Percentiles rank a stretch among this genome's conserved stretches.
These are phyloP conservation scores for Ambrosiella beaveri DNA, from an alignment of 2,329 filamentous ascomycete species.

Conservation along the genomic window DNA sequence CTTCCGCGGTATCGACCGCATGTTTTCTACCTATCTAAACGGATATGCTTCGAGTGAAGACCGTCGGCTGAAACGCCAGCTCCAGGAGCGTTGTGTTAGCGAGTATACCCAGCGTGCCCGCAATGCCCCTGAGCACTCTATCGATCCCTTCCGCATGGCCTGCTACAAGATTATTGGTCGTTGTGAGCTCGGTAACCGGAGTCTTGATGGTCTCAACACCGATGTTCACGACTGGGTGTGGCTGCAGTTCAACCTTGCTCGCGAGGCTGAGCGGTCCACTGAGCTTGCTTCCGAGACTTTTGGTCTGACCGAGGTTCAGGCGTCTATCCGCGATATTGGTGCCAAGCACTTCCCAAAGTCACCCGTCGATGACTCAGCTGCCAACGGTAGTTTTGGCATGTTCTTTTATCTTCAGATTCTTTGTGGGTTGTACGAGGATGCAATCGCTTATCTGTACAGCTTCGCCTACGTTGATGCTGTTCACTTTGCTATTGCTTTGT, in stretches of 20 bases:
- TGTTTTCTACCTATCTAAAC: slow-evolving; percentile 74
- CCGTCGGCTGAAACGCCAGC: slow-evolving; percentile 55
- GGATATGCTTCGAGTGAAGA: slow-evolving; percentile 65
- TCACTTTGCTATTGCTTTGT: slow-evolving; percentile 80
- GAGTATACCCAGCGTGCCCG: slow-evolving; percentile 76
- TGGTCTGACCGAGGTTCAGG: slow-evolving; percentile 51
- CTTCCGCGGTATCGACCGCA: slow-evolving; percentile 80
- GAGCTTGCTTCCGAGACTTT: slow-evolving; percentile 51
- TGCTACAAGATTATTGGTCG: slow-evolving; percentile 96
- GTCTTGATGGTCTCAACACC: slow-evolving; percentile 43
- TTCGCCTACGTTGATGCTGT: slow-evolving; percentile 88
- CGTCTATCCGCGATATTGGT: slow-evolving; percentile 73
- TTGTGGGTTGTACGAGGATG: slow-evolving; percentile 85
- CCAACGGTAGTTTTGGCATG: slow-evolving; percentile 62
- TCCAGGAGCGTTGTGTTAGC: slow-evolving; percentile 75
- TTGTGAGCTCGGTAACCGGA: slow-evolving; percentile 48
- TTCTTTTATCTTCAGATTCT: slow-evolving; percentile 88
- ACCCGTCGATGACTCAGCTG: slow-evolving; percentile 43
- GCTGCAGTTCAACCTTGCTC: slow-evolving; percentile 52
- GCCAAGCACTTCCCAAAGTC: slow-evolving; percentile 78
- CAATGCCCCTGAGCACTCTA: slow-evolving; percentile 68
- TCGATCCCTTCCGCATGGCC: slow-evolving; percentile 90
- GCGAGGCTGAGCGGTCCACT: slow-evolving; percentile 44
- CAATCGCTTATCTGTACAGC: slow-evolving; percentile 75
- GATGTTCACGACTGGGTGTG: slow-evolving; percentile 56